Evolutionary conservation across 2,329 filamentous ascomycete genomes (phyloP).

Genomic region (Malbranchea zuffiana): DNA sequence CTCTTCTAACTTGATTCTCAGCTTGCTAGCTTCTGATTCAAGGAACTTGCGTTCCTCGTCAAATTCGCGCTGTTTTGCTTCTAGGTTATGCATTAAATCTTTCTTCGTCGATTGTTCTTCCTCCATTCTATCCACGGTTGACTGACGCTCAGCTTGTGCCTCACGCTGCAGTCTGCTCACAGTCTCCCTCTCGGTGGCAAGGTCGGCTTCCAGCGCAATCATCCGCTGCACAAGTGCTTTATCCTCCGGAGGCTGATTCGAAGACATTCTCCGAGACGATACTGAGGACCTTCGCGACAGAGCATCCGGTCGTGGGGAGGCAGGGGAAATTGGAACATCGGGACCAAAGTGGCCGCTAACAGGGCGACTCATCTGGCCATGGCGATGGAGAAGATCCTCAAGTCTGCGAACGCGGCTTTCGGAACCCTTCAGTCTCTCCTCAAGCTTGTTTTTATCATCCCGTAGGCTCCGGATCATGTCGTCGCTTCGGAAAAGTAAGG

Average conservation of each 20-base stretch:
- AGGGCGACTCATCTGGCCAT: constrained; percentile 49
- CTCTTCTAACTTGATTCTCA: constrained; percentile 72
- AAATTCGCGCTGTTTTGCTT: constrained; percentile 82
- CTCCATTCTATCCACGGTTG: constrained; percentile 57
- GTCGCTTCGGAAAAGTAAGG: constrained; percentile 74
- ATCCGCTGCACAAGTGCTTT: constrained; percentile 53
- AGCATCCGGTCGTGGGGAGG: constrained; percentile 31
- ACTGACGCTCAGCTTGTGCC: constrained; percentile 47
- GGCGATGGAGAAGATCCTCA: constrained; percentile 83
- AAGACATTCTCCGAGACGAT: constrained; percentile 51
- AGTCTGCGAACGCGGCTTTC: constrained; percentile 83
- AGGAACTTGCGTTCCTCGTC: constrained; percentile 71
- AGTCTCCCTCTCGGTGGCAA: constrained; percentile 61
- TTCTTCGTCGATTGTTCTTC: constrained; percentile 87
- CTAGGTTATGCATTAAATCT: constrained; percentile 88
- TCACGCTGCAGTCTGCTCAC: constrained; percentile 60
- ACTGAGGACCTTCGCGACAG: constrained; percentile 49
- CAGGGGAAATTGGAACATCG: constrained; percentile 32
- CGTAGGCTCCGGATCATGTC: constrained; percentile 67
- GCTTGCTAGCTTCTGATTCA: constrained; percentile 64
- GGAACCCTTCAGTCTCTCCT: constrained; percentile 66
- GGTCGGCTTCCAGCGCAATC: constrained; percentile 62
- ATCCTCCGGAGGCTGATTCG: constrained; percentile 49
- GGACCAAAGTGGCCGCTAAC: constrained; percentile 40
- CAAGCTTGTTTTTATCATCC: constrained; percentile 66